Evolutionary conservation across 306 rosid species (phyloP).

Genomic region (Inga oerstediana): DNA sequence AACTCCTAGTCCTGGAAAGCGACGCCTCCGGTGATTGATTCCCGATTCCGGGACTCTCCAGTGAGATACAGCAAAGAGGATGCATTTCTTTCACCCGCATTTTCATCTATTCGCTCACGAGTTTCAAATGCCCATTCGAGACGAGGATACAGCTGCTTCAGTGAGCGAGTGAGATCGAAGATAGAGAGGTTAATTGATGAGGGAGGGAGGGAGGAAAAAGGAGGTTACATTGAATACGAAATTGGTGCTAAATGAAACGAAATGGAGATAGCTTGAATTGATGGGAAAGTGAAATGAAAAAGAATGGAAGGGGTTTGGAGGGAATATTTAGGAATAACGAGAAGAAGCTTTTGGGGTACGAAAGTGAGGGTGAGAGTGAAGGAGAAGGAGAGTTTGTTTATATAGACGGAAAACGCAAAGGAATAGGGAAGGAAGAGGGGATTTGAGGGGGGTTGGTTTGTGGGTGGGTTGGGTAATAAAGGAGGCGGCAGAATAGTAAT

Average conservation of each 20-base stretch:
- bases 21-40: constrained; percentile 77
- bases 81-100: constrained; percentile 97
- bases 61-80: constrained; percentile 86
- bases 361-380: background rate
- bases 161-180: background rate
- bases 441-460: background rate
- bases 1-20: constrained; percentile 70
- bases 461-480: constrained; percentile 3
- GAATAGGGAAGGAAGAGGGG: background rate
- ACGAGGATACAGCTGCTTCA: background rate
- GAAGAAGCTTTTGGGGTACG: background rate
- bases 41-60: constrained; percentile 76
- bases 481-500: constrained; percentile 20
- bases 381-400: background rate
- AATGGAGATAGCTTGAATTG: background rate
- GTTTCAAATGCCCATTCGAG: background rate
- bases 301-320: background rate
- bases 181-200: constrained; percentile 3
- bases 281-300: background rate
- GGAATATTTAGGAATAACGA: background rate
- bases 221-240: constrained; percentile 12
- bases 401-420: background rate
- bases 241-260: background rate
- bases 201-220: constrained; percentile 15
- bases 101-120: constrained; percentile 5